Evolutionary conservation across 768 basidiomycete genomes (phyloP).

Genomic region (Lactarius indigo): DNA sequence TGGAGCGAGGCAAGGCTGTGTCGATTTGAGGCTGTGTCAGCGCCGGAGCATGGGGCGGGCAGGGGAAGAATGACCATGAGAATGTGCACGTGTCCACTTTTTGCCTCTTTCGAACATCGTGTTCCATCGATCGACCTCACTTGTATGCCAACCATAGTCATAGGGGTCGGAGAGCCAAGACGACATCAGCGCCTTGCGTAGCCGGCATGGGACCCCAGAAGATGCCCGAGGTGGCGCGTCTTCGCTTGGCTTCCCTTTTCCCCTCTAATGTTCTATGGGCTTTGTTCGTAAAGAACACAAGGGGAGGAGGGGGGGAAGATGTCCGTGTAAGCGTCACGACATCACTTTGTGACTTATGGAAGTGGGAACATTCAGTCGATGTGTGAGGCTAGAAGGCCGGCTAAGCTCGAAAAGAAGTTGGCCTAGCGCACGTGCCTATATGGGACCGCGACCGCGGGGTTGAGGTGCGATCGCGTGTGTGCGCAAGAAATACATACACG

Average conservation of each 20-base stretch:
- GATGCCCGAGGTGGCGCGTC: not conserved
- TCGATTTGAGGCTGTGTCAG: not conserved
- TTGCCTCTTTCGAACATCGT: not conserved
- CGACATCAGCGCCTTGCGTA: not conserved
- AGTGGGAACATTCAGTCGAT: not conserved
- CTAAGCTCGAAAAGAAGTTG: not conserved
- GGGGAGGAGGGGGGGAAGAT: not conserved
- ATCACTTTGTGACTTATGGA: not conserved
- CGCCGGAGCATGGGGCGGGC: not conserved
- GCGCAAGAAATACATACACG: not conserved
- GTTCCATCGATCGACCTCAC: slow-evolving; percentile 7
- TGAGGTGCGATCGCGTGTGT: not conserved
- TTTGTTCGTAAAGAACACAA: not conserved
- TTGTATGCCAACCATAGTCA: not conserved
- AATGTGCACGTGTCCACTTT: not conserved
- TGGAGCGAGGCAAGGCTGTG: not conserved
- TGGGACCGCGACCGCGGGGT: not conserved
- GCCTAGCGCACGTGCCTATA: not conserved
- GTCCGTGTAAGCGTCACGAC: not conserved
- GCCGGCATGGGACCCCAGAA: not conserved
- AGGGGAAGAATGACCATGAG: not conserved
- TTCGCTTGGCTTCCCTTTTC: not conserved
- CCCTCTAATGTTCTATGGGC: not conserved
- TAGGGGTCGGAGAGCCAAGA: not conserved
- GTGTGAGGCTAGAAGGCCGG: not conserved